Evolutionary conservation across 2,329 filamentous ascomycete species (phyloP).

Genomic region (Mollisia scopiformis): DNA sequence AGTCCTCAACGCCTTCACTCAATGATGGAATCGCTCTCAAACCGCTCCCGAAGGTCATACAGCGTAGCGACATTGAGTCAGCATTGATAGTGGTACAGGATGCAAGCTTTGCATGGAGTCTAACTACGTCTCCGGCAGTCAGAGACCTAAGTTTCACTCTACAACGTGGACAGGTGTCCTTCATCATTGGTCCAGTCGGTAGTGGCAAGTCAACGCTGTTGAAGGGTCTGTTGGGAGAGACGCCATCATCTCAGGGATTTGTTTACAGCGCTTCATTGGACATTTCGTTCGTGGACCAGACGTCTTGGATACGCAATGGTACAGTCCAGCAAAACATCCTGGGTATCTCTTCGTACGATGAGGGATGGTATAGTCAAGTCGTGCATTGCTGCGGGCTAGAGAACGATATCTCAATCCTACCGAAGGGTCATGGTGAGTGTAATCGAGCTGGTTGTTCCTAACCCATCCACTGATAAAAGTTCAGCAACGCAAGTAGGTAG

Average conservation of each 20-base stretch:
- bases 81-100: conserved; percentile 27
- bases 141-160: conserved; percentile 25
- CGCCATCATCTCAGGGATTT: conserved; percentile 28
- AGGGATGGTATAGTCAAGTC: conserved; percentile 64
- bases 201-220: conserved; percentile 37
- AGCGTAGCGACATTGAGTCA: neutral
- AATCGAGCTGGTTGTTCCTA: conserved; percentile 40
- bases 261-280: conserved; percentile 22
- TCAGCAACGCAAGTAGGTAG: conserved; percentile 33
- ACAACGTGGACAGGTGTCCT: conserved; percentile 23
- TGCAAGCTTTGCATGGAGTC: conserved; percentile 30
- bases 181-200: conserved; percentile 38
- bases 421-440: conserved; percentile 64
- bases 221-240: conserved; percentile 36
- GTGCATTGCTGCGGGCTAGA: conserved; percentile 66
- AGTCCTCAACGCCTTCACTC: neutral
- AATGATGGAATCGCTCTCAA: conserved; percentile 16
- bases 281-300: conserved; percentile 48
- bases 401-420: conserved; percentile 63
- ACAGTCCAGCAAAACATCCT: conserved; percentile 45
- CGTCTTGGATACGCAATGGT: conserved; percentile 48
- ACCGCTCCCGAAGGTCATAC: neutral
- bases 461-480: neutral
- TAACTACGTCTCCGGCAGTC: conserved; percentile 13
- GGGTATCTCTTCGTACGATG: conserved; percentile 45